These are phyloP conservation scores for Eutrema heterophyllum DNA, from an alignment of 345 rosid genomes.

Conservation along the genomic window DNA sequence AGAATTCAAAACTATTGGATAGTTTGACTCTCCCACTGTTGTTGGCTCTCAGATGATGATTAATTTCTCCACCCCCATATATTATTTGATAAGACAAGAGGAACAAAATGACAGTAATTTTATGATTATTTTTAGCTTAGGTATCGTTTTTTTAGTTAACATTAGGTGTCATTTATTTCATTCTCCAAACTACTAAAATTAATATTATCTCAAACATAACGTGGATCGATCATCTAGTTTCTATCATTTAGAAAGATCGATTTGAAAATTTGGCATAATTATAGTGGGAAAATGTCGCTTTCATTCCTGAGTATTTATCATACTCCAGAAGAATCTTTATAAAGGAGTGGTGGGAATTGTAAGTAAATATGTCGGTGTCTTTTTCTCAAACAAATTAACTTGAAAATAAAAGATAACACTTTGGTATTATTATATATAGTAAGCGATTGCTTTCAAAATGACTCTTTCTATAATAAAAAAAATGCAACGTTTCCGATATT, in stretches of 20 bases:
- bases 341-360: conserved; percentile 21
- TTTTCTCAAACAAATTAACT: background rate
- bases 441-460: background rate
- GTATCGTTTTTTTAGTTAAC: too few relatives aligned
- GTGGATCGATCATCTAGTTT: background rate
- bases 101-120: too few relatives aligned
- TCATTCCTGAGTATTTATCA: conserved; percentile 1
- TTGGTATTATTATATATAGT: background rate
- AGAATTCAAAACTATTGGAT: too few relatives aligned
- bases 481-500: background rate
- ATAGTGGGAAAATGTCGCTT: conserved; percentile 14
- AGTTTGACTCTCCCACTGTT: too few relatives aligned
- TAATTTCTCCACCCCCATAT: too few relatives aligned
- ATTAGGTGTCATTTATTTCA: too few relatives aligned
- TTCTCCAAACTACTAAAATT: background rate
- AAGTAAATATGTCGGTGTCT: background rate
- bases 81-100: too few relatives aligned
- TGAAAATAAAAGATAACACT: background rate
- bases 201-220: background rate
- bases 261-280: conserved; percentile 1
- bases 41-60: too few relatives aligned
- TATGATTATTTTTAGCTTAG: too few relatives aligned
- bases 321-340: conserved; percentile 16
- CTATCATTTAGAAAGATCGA: background rate
- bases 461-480: background rate